phyloP scores from a whole-genome alignment of 176 grass and related monocot genomes.

The Paspalum vaginatum region DNA sequence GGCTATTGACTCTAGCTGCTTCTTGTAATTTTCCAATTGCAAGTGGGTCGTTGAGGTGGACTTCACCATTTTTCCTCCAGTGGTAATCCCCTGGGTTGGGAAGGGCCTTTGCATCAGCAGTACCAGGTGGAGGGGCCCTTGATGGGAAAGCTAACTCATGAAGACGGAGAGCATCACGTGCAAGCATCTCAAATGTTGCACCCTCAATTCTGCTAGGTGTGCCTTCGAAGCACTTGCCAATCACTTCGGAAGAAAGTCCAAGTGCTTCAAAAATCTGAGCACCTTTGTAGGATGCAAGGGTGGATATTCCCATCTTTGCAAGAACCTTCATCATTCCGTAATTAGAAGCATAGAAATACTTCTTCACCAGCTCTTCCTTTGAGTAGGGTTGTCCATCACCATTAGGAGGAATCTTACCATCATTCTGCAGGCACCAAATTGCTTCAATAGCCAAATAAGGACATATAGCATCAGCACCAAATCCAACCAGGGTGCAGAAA shows the following conservation, averaged over 20 bases:
- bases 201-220: conserved; percentile 95
- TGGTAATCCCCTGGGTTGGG: conserved; percentile 95
- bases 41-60: conserved; percentile 95
- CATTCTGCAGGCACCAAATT: conserved; percentile 89
- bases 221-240: conserved; percentile 86
- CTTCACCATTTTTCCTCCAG: conserved; percentile 98
- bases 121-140: conserved; percentile 72
- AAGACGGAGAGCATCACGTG: conserved; percentile 80
- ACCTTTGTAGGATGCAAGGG: conserved; percentile 98
- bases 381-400: conserved; percentile 53
- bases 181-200: conserved; percentile 96
- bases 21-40: conserved; percentile 98
- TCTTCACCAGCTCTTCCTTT: conserved; percentile 68
- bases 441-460: conserved; percentile 89
- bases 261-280: conserved; percentile 99
- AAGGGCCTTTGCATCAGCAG: conserved; percentile 81
- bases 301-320: conserved; percentile 99
- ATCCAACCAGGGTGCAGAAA: conserved; percentile 93
- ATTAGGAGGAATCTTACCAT: conserved; percentile 84
- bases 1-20: conserved; percentile 87
- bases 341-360: conserved; percentile 89
- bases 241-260: conserved; percentile 85
- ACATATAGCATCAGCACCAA: conserved; percentile 95
- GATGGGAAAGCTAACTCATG: conserved; percentile 90
- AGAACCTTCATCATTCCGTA: conserved; percentile 99